Conservation (phyloP, 495 filamentous ascomycete genomes). For the Neurospora sp. region DNA sequence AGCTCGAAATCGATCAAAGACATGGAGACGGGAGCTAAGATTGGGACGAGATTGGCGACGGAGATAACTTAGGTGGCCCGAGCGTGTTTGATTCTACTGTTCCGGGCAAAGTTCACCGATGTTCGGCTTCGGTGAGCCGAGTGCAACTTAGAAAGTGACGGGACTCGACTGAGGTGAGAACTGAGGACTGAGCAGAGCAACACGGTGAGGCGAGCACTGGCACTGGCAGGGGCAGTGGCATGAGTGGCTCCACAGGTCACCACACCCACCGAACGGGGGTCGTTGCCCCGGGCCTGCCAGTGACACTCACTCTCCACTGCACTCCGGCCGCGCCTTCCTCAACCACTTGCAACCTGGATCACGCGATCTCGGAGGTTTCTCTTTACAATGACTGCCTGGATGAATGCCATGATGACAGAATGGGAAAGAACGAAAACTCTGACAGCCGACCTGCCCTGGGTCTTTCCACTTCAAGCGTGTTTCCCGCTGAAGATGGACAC, state of each 20-base stretch:
- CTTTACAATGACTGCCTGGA: not conserved
- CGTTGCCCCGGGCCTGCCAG: no score
- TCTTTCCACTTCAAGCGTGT: not conserved
- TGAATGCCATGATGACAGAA: not conserved
- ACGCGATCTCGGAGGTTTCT: not conserved
- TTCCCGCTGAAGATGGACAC: no score
- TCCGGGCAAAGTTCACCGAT: not conserved
- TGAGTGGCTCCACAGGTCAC: not conserved
- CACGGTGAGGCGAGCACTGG: not conserved
- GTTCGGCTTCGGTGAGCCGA: not conserved
- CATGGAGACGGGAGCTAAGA: not conserved
- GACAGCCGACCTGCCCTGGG: not conserved
- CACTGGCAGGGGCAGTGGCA: not conserved
- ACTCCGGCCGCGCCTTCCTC: not conserved
- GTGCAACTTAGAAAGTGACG: not conserved
- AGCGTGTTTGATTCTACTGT: not conserved
- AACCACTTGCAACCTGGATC: not conserved
- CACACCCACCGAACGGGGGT: not conserved
- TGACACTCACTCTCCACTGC: not conserved
- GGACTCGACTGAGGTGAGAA: not conserved
- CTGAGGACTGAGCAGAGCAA: not conserved
- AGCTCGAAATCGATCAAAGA: not conserved
- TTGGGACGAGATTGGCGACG: not conserved
- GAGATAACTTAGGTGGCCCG: not conserved
- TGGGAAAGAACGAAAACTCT: not conserved